Percentiles rank a stretch among this genome's conserved stretches.
Evolutionary conservation across 2,329 filamentous ascomycete genomes (phyloP).

Genomic region (Diaporthe sp.): DNA sequence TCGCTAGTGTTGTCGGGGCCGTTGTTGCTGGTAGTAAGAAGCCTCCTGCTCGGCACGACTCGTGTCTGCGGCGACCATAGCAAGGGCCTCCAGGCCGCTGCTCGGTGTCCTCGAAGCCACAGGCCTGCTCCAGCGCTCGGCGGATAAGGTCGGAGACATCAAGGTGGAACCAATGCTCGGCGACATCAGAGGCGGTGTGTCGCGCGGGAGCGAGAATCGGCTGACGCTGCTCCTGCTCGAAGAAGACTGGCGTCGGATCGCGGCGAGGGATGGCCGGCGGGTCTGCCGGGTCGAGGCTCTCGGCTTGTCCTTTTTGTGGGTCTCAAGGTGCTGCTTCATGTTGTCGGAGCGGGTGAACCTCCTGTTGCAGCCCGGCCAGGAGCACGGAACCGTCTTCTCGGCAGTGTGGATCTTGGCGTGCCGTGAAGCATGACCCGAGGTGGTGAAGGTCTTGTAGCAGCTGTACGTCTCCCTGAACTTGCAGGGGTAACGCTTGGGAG

Average conservation of each 20-base stretch:
- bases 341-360: constrained; percentile 87
- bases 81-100: constrained; percentile 68
- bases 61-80: constrained; percentile 62
- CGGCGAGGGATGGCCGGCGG: constrained; percentile 45
- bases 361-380: constrained; percentile 72
- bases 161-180: constrained; percentile 55
- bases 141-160: constrained; percentile 62
- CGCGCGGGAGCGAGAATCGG: constrained; percentile 45
- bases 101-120: constrained; percentile 57
- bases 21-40: constrained; percentile 42
- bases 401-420: constrained; percentile 89
- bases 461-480: constrained; percentile 78
- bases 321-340: constrained; percentile 88
- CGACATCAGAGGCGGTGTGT: constrained; percentile 50
- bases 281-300: constrained; percentile 53
- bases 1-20: background rate
- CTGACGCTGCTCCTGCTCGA: constrained; percentile 46
- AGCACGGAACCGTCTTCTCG: constrained; percentile 80
- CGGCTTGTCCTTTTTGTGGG: constrained; percentile 76
- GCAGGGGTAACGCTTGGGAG: constrained; percentile 79
- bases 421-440: constrained; percentile 86
- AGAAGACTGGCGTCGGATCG: constrained; percentile 43
- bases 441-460: constrained; percentile 86
- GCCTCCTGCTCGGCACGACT: constrained; percentile 59
- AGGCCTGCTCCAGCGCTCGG: constrained; percentile 62